A percentile compares a stretch with the other conserved stretches of the same genome.
Conservation (phyloP, 768 basidiomycete species). For the Russula sp. region DNA sequence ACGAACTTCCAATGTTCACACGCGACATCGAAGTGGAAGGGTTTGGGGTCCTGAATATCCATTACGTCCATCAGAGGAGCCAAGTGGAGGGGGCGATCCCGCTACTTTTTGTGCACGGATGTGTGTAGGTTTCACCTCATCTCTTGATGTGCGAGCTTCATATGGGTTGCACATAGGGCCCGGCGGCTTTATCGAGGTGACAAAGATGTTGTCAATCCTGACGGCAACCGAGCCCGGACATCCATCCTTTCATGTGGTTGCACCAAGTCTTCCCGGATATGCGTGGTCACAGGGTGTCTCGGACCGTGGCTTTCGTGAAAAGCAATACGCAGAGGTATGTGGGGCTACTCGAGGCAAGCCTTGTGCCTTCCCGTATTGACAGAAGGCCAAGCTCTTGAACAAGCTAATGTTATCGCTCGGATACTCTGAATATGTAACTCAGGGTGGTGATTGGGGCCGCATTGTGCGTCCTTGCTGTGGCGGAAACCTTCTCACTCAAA, state of each 20-base stretch:
- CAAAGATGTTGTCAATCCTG: conserved; percentile 28
- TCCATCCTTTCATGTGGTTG: conserved; percentile 31
- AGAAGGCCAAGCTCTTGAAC: conserved; percentile 22
- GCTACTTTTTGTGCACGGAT: conserved; percentile 32
- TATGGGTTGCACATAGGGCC: conserved; percentile 11
- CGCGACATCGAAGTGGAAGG: conserved; percentile 32
- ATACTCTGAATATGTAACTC: conserved; percentile 35
- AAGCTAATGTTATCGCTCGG: conserved; percentile 31
- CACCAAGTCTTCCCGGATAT: conserved; percentile 28
- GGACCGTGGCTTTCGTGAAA: conserved; percentile 27
- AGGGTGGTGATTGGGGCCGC: conserved; percentile 46
- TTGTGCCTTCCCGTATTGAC: neutral
- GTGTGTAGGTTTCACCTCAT: conserved; percentile 21
- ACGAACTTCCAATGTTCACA: conserved; percentile 35
- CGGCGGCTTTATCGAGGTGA: conserved; percentile 18
- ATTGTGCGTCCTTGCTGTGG: conserved; percentile 27
- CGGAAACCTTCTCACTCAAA: neutral
- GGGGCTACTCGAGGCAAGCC: neutral
- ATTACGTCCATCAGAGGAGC: conserved; percentile 34
- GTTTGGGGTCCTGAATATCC: conserved; percentile 32
- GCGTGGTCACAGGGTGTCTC: conserved; percentile 28
- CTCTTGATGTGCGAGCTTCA: neutral
- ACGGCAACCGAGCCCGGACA: conserved; percentile 20
- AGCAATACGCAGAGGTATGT: conserved; percentile 28
- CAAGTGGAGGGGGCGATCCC: conserved; percentile 28